Evolutionary conservation across 1,284 basidiomycete species (phyloP).

Genomic region (Ceratobasidium sp.): DNA sequence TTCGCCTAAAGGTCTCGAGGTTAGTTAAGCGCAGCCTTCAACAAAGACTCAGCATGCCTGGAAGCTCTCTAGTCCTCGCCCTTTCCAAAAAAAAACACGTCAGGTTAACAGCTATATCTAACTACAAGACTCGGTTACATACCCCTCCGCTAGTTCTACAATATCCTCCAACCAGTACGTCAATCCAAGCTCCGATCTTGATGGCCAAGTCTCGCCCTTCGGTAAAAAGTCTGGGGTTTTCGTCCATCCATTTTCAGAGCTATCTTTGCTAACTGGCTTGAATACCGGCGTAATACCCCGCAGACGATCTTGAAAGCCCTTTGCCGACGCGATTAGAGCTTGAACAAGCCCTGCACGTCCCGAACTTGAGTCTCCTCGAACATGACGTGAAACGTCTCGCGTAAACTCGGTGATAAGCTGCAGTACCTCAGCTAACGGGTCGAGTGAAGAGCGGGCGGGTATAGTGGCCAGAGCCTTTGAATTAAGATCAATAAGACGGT

Average conservation of each 20-base stretch:
- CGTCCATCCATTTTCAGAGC: not conserved
- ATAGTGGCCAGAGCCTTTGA: constrained; percentile 9
- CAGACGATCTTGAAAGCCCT: constrained; percentile 36
- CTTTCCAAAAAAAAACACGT: not conserved
- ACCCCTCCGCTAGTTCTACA: constrained; percentile 40
- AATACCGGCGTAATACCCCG: constrained; percentile 39
- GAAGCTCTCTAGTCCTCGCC: constrained; percentile 36
- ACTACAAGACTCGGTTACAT: not conserved
- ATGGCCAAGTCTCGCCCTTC: constrained; percentile 30
- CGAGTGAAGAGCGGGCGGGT: constrained; percentile 19
- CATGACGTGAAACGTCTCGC: constrained; percentile 31
- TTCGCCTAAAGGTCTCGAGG: constrained; percentile 11
- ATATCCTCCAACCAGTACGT: constrained; percentile 39
- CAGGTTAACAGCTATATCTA: not conserved
- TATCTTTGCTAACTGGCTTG: constrained; percentile 1
- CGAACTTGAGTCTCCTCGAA: constrained; percentile 28
- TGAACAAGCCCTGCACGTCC: constrained; percentile 29
- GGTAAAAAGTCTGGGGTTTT: constrained; percentile 18
- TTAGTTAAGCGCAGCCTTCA: not conserved
- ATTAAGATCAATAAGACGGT: constrained; percentile 32
- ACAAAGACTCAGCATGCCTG: not conserved
- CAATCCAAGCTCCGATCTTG: constrained; percentile 15
- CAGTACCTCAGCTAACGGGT: constrained; percentile 39
- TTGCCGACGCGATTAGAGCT: constrained; percentile 28
- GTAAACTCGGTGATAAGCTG: constrained; percentile 33